These are phyloP conservation scores for Nitzschia palea DNA, from an alignment of 108 stramenopile species.

Conservation along the genomic window DNA sequence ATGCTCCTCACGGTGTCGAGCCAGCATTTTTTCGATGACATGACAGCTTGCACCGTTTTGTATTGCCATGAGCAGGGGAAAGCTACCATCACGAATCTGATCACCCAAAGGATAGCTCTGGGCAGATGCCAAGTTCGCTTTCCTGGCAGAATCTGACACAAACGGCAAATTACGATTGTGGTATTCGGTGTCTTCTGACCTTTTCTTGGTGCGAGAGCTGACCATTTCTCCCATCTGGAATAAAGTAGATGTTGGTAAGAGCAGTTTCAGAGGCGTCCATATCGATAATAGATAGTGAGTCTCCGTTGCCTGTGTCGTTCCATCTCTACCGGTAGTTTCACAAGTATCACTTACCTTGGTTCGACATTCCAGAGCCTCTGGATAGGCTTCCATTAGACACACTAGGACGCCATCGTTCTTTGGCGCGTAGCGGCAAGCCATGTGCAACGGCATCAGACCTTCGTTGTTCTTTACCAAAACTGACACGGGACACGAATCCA, in stretches of 20 bases:
- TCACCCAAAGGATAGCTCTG: neutral
- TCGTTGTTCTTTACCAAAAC: slow-evolving; percentile 52
- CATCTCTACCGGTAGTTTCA: too few species aligned
- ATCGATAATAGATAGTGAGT: too few species aligned
- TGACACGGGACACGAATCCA: slow-evolving; percentile 34
- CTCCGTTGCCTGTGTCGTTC: too few species aligned
- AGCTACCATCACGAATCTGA: slow-evolving; percentile 39
- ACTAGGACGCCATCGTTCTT: slow-evolving; percentile 24
- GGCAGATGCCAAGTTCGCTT: neutral
- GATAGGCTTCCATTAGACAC: slow-evolving; percentile 34
- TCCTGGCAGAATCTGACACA: neutral
- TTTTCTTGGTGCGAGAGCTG: too few species aligned
- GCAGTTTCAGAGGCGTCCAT: too few species aligned
- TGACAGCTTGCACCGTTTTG: slow-evolving; percentile 19
- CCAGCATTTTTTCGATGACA: slow-evolving; percentile 27
- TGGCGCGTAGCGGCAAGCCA: slow-evolving; percentile 29
- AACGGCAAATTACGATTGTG: neutral
- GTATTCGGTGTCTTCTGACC: neutral
- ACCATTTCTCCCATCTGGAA: slow-evolving; percentile 1
- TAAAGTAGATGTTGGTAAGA: too few species aligned
- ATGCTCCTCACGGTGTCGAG: slow-evolving; percentile 15
- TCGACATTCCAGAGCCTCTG: slow-evolving; percentile 19
- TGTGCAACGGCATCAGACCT: slow-evolving; percentile 50
- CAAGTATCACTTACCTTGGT: slow-evolving; percentile 28
- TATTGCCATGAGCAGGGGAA: slow-evolving; percentile 40